A percentile compares a stretch with the other conserved stretches of the same genome.
These are phyloP conservation scores for Talaromyces borbonicus DNA, from an alignment of 495 filamentous ascomycete species.

Conservation along the genomic window DNA sequence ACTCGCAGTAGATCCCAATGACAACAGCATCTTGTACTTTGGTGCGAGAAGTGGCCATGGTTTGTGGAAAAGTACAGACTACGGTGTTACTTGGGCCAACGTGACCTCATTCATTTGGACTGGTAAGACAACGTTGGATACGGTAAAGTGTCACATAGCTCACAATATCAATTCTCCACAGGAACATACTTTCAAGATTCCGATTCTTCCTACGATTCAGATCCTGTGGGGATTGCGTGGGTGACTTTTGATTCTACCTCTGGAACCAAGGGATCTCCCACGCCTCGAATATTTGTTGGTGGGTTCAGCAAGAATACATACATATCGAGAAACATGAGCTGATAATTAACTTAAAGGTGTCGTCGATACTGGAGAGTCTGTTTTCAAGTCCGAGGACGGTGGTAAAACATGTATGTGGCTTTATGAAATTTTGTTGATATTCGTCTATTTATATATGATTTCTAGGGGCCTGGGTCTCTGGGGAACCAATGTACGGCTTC, in stretches of 20 bases:
- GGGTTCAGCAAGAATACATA: background rate
- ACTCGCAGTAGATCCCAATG: slow-evolving; percentile 16
- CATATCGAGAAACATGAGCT: background rate
- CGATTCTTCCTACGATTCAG: slow-evolving; percentile 30
- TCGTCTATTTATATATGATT: background rate
- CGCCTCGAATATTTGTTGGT: slow-evolving; percentile 46
- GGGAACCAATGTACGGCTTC: slow-evolving; percentile 35
- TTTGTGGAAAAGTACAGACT: slow-evolving; percentile 51
- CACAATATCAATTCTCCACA: background rate
- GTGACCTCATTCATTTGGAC: slow-evolving; percentile 46
- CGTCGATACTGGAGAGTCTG: slow-evolving; percentile 39
- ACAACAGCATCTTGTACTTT: slow-evolving; percentile 46
- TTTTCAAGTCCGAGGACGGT: slow-evolving; percentile 45
- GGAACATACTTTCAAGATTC: slow-evolving; percentile 37
- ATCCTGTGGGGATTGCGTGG: slow-evolving; percentile 42
- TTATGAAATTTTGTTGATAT: background rate
- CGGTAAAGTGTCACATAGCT: background rate
- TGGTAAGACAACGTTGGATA: slow-evolving; percentile 20
- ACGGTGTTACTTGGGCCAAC: slow-evolving; percentile 45
- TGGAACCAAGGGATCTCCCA: slow-evolving; percentile 30
- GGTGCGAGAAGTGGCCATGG: slow-evolving; percentile 52
- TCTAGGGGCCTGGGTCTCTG: slow-evolving; percentile 25
- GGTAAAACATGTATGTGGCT: slow-evolving; percentile 31
- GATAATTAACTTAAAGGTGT: slow-evolving; percentile 16
- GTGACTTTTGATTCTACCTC: slow-evolving; percentile 50